phyloP scores from a whole-genome alignment of 2,329 filamentous ascomycete genomes.

The Fusarium sp. region DNA sequence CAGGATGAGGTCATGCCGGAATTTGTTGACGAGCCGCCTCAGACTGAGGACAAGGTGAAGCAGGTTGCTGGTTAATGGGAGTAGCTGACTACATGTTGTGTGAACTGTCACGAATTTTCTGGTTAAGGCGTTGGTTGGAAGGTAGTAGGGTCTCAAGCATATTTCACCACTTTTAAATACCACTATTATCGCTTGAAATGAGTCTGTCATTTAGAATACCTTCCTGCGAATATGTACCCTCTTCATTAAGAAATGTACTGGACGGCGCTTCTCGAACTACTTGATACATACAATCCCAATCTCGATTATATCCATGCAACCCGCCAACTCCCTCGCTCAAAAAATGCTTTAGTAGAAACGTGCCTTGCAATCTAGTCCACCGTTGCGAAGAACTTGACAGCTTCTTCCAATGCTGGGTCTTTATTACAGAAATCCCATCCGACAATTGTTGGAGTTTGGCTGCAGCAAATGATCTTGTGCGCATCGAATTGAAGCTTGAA shows the following conservation, averaged over 20 bases:
- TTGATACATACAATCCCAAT: slow-evolving; percentile 25
- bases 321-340: slow-evolving; percentile 39
- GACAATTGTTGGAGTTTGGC: slow-evolving; percentile 89
- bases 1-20: slow-evolving; percentile 86
- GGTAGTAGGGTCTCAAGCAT: slow-evolving; percentile 35
- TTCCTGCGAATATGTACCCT: neutral
- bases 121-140: slow-evolving; percentile 42
- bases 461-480: slow-evolving; percentile 92
- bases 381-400: slow-evolving; percentile 79
- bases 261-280: neutral
- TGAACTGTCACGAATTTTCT: slow-evolving; percentile 1
- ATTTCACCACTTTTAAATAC: slow-evolving; percentile 12
- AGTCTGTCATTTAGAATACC: neutral
- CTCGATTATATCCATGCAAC: slow-evolving; percentile 14
- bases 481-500: slow-evolving; percentile 99
- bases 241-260: neutral
- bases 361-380: slow-evolving; percentile 53
- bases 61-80: slow-evolving; percentile 71
- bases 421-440: slow-evolving; percentile 98
- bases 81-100: neutral
- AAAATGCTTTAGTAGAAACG: slow-evolving; percentile 21
- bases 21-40: slow-evolving; percentile 92
- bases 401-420: slow-evolving; percentile 82
- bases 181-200: neutral
- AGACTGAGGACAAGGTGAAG: slow-evolving; percentile 79